Conservation (phyloP, 257 asterid species). For the Fraxinus excelsior region DNA sequence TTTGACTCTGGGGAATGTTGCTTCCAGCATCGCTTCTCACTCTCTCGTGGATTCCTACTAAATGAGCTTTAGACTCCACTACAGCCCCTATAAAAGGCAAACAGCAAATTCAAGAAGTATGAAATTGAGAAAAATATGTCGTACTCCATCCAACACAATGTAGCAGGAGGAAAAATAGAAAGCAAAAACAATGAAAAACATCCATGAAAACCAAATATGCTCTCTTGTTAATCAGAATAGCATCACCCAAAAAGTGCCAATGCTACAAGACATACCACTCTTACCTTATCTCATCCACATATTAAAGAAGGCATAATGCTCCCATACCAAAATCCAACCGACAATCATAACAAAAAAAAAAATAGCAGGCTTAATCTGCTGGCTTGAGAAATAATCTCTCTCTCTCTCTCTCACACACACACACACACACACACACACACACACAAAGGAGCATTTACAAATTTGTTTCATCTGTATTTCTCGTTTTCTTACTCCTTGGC, state of each 20-base stretch:
- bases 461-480: neutral
- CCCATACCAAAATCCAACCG: neutral
- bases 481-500: neutral
- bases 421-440: too few species aligned
- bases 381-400: neutral
- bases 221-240: neutral
- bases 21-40: slow-evolving; percentile 82
- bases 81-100: slow-evolving; percentile 60
- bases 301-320: neutral
- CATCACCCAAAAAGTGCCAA: neutral
- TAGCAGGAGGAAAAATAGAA: neutral
- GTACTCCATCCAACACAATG: neutral
- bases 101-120: neutral
- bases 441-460: neutral
- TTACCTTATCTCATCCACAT: neutral
- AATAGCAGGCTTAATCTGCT: neutral
- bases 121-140: neutral
- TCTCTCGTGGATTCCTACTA: slow-evolving; percentile 88
- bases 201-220: neutral
- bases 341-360: neutral
- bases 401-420: too few species aligned
- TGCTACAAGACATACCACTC: neutral
- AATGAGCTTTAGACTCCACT: slow-evolving; percentile 77
- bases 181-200: neutral
- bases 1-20: slow-evolving; percentile 37